Conservation (phyloP, 768 basidiomycete genomes). For the Boletus patriciae region DNA sequence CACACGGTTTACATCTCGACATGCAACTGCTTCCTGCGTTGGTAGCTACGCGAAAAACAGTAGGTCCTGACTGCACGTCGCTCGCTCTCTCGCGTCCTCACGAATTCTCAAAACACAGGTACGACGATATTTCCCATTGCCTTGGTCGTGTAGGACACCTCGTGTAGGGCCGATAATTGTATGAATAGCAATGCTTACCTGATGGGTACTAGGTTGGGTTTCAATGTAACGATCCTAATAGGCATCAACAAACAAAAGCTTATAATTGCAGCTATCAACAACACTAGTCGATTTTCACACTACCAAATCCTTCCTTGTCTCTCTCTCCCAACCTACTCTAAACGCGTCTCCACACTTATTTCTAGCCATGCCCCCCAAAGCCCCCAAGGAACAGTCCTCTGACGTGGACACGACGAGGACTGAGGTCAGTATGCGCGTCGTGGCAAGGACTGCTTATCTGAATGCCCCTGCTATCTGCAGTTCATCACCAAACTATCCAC, state of each 20-base stretch:
- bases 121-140: slow-evolving; percentile 1
- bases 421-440: slow-evolving; percentile 28
- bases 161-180: slow-evolving; percentile 14
- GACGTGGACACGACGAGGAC: slow-evolving; percentile 31
- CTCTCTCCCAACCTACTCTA: slow-evolving; percentile 20
- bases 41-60: neutral
- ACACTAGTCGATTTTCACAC: slow-evolving; percentile 39
- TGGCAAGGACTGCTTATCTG: slow-evolving; percentile 14
- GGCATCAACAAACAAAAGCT: slow-evolving; percentile 41
- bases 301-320: slow-evolving; percentile 42
- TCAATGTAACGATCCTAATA: slow-evolving; percentile 39
- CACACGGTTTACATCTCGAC: neutral
- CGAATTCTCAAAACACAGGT: slow-evolving; percentile 9
- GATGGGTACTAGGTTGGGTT: slow-evolving; percentile 36
- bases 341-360: slow-evolving; percentile 27
- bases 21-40: neutral
- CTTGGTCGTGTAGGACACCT: slow-evolving; percentile 11
- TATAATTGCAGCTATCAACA: slow-evolving; percentile 42
- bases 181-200: slow-evolving; percentile 31
- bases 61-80: slow-evolving; percentile 1
- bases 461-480: slow-evolving; percentile 38
- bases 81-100: neutral
- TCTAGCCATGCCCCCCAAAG: slow-evolving; percentile 28
- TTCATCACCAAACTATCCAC: slow-evolving; percentile 53
- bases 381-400: slow-evolving; percentile 23